Percentiles rank a stretch among this genome's conserved stretches.
phyloP scores from a whole-genome alignment of 495 filamentous ascomycete genomes.

The Rhypophila decipiens region DNA sequence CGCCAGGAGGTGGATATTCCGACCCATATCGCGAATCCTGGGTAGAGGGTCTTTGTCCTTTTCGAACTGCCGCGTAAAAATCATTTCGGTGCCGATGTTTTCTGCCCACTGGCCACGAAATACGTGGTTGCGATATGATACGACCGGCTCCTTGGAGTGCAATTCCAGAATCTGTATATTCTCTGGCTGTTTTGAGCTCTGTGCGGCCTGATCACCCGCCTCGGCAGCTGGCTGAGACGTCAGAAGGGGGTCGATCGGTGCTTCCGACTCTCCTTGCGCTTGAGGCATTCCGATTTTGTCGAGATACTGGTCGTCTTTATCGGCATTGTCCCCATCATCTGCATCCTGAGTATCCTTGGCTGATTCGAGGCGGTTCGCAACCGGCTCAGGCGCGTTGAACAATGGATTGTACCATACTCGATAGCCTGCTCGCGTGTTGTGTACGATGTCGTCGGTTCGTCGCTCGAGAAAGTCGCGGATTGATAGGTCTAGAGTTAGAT shows the following conservation, averaged over 20 bases:
- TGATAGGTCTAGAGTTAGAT: conserved; percentile 50
- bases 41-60: conserved; percentile 29
- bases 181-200: too few species aligned
- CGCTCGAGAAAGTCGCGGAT: conserved; percentile 39
- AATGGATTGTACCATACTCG: conserved; percentile 31
- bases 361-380: conserved; percentile 8
- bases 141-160: conserved; percentile 61
- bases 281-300: conserved; percentile 17
- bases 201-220: background rate
- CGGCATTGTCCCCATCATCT: conserved; percentile 22
- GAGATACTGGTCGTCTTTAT: conserved; percentile 21
- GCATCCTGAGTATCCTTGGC: conserved; percentile 24
- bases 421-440: conserved; percentile 25
- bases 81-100: conserved; percentile 73
- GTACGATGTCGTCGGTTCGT: conserved; percentile 21
- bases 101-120: conserved; percentile 72
- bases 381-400: conserved; percentile 20
- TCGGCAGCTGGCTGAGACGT: conserved; percentile 1
- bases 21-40: conserved; percentile 35
- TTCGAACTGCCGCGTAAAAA: conserved; percentile 52
- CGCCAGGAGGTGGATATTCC: conserved; percentile 55
- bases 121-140: conserved; percentile 66
- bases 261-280: conserved; percentile 5
- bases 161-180: conserved; percentile 76
- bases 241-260: conserved; percentile 14